Base-by-base conservation (phyloP, 2,329 filamentous ascomycete genomes). In the Hyphodiscus sp. region DNA sequence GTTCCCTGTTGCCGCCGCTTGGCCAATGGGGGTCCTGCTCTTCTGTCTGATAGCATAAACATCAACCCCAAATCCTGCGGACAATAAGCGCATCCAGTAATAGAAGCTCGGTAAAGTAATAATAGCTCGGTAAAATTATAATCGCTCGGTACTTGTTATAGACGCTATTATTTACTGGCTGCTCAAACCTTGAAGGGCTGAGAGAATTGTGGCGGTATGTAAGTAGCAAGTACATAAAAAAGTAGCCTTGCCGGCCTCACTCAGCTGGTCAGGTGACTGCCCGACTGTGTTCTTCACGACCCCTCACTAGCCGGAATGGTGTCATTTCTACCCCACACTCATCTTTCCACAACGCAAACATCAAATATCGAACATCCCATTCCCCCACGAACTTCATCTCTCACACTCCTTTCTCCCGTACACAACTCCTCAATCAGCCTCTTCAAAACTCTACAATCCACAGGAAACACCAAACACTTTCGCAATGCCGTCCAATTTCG, bases 401-500 rank as follows among this genome's bases (percentile, higher is more conserved):
- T 6, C 33, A n/a, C n/a, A 47, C 41, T 15, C 29, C 23, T 23
- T 23, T 47, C 15, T 26, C 18, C 38, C 33, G 18, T 15, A 8
- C 16, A 19, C 20, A 46, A 16, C 41, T 30, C 41, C 10, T 26
- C n/a, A 50, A 41, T 20, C 2, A 4, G 16, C 29, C 23, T 11
- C 16, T 30, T n/a, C 44, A 49, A 20, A 19, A 30, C 64, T 29
- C 49, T 54, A 11, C 57, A 62, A 47, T 77, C 75, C 71, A 77
- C 33, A 38, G 33, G 16, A 38, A 5, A 38, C 11, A 38, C 33
- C 11, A 13, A 4, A 2, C 33, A 5, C 33, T 38, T 13, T 13
- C 33, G 11, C 33, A 38, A 38, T 38, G 33, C 33, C 33, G 11
- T 38, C 76, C 63, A 81, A 85, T 70, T 94, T 94, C 64, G 89